A percentile compares a stretch with the other conserved stretches of the same genome.
These are phyloP conservation scores for Agarophyton chilense DNA, from an alignment of 23 red algal species.

Conservation along the genomic window DNA sequence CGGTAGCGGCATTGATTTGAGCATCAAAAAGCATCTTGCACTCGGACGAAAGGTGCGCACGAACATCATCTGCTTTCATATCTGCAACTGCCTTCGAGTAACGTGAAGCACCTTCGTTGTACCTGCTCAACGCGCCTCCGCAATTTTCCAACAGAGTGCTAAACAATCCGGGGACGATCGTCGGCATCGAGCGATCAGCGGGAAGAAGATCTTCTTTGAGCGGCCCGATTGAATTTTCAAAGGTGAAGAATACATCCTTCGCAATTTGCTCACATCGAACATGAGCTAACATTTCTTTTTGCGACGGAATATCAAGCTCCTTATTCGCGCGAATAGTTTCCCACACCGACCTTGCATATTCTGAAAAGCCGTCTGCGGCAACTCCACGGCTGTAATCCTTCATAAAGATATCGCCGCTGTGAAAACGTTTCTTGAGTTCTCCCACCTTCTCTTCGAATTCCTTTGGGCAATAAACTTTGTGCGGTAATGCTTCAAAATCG, in stretches of 20 bases:
- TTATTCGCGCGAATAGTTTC: conserved; percentile 90
- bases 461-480: conserved; percentile 77
- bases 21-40: conserved; percentile 61
- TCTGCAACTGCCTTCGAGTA: conserved; percentile 69
- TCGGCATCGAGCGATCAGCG: conserved; percentile 4
- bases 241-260: conserved; percentile 46
- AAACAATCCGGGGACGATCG: conserved; percentile 35
- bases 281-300: conserved; percentile 90
- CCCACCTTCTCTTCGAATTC: conserved; percentile 62
- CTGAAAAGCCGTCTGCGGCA: conserved; percentile 85
- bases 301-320: conserved; percentile 96
- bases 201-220: conserved; percentile 43
- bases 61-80: conserved; percentile 57
- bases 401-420: conserved; percentile 72
- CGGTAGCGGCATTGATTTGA: conserved; percentile 57
- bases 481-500: conserved; percentile 86
- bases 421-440: conserved; percentile 69
- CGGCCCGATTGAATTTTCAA: conserved; percentile 6
- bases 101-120: conserved; percentile 56
- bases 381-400: conserved; percentile 78
- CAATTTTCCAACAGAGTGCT: conserved; percentile 12
- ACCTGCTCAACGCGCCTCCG: conserved; percentile 46
- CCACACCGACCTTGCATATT: conserved; percentile 84
- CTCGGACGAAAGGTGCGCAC: conserved; percentile 48
- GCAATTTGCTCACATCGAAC: conserved; percentile 95